Percentiles rank a stretch among this genome's conserved stretches.
Conservation (phyloP, 1,284 basidiomycete genomes). For the Exobasidium rhododendri region DNA sequence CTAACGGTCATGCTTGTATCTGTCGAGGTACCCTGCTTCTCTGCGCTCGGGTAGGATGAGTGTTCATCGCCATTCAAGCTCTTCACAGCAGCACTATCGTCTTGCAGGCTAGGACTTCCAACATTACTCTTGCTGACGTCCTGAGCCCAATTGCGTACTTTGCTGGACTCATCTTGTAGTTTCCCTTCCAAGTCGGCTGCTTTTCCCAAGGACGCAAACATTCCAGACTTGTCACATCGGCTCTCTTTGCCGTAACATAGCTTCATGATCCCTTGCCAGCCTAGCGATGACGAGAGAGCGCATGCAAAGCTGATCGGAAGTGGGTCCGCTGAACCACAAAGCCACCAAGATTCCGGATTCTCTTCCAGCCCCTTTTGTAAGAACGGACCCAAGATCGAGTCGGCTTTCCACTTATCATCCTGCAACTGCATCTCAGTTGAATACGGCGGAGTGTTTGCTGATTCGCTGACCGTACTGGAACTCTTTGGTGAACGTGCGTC, state of each 20-base stretch:
- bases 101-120: not conserved
- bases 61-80: not conserved
- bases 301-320: slow-evolving; percentile 35
- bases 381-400: slow-evolving; percentile 5
- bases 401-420: not conserved
- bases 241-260: slow-evolving; percentile 49
- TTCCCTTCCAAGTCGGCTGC: slow-evolving; percentile 40
- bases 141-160: slow-evolving; percentile 13
- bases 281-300: slow-evolving; percentile 41
- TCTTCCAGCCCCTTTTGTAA: not conserved
- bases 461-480: not conserved
- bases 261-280: slow-evolving; percentile 51
- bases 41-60: not conserved
- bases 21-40: not conserved
- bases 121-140: not conserved
- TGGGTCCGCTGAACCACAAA: slow-evolving; percentile 39
- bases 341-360: slow-evolving; percentile 34
- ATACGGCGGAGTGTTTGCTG: not conserved
- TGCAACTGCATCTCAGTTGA: not conserved
- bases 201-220: slow-evolving; percentile 33
- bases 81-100: not conserved
- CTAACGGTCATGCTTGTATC: not conserved
- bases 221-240: slow-evolving; percentile 24
- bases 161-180: slow-evolving; percentile 9
- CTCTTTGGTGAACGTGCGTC: not conserved